Evolutionary conservation across 2,329 filamentous ascomycete species (phyloP), one percentile per base, ranked within the genome.

Genomic region (Talaromyces sp.): DNA sequence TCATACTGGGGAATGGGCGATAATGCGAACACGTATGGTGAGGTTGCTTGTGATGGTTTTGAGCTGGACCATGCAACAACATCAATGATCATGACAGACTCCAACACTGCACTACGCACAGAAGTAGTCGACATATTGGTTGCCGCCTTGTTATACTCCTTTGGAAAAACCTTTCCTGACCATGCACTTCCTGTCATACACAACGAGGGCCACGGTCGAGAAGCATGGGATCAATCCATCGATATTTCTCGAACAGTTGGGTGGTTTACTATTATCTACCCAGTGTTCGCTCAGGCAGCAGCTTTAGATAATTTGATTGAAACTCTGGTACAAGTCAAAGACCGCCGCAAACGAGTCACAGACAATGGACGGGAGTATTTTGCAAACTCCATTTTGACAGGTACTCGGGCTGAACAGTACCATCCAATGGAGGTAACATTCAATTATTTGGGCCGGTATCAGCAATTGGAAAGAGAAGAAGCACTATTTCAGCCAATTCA

Each of bases 221-320:
- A 81, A 64, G 69, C 75, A 0, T 81, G 79, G 72, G 73, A 79
- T 55, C 54, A 71, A 0, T 72, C 71, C 2, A 75, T 81, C 54
- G 80, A 82, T 54, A 72, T 81, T 5, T 79, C 79, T 2, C 73
- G 77, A 6, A 82, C 80, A 1, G 73, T 81, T 2, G 80, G 80
- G 7, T 82, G 80, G 80, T 82, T 81, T 61, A 81, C 80, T 0
- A 78, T 77, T 24, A 66, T 81, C 8, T 79, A 77, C 56, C 79
- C 79, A 0, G 73, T 80, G 3, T 73, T 72, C 27, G 69, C 78
- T 0, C 63, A 67, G 1, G 62, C 65, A 2, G 65, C 69, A 35
- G 66, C 65, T 14, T 50, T 68, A 1, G 62, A 70, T 1, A 62
- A 70, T 54, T 66, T 72, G 0, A 59, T 72, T 5, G 69, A 74